Evolutionary conservation across 768 basidiomycete genomes (phyloP).

Genomic region (Rhodotorula toruloides): DNA sequence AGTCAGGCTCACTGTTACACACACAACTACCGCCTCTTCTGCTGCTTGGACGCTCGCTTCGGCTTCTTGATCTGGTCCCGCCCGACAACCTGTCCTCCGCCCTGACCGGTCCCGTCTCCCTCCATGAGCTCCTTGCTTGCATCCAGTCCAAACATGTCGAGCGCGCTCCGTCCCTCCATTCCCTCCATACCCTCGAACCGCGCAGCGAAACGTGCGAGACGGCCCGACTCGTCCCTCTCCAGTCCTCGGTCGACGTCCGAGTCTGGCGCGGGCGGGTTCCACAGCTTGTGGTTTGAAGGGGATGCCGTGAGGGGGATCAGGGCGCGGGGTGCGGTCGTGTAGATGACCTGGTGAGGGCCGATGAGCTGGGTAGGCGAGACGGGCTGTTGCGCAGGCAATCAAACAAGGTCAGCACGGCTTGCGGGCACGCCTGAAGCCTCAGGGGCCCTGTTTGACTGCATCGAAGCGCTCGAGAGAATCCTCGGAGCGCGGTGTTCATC

Average conservation of each 20-base stretch:
- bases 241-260: conserved; percentile 8
- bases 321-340: conserved; percentile 31
- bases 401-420: too few species aligned
- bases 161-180: neutral
- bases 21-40: neutral
- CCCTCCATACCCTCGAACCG: conserved; percentile 10
- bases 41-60: neutral
- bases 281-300: conserved; percentile 34
- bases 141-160: neutral
- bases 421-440: too few species aligned
- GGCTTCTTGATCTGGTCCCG: neutral
- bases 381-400: neutral
- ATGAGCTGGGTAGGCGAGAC: neutral
- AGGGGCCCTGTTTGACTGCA: too few species aligned
- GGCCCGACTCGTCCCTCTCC: conserved; percentile 35
- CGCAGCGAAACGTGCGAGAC: conserved; percentile 19
- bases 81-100: neutral
- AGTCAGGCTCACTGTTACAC: too few species aligned
- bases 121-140: neutral
- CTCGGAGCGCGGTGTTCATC: too few species aligned
- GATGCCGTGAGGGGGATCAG: conserved; percentile 35
- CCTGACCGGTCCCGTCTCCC: neutral
- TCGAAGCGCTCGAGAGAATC: too few species aligned
- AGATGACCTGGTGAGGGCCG: conserved; percentile 29
- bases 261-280: conserved; percentile 38